phyloP scores from a whole-genome alignment of 1,284 basidiomycete genomes.

The Fomitopsis betulina region DNA sequence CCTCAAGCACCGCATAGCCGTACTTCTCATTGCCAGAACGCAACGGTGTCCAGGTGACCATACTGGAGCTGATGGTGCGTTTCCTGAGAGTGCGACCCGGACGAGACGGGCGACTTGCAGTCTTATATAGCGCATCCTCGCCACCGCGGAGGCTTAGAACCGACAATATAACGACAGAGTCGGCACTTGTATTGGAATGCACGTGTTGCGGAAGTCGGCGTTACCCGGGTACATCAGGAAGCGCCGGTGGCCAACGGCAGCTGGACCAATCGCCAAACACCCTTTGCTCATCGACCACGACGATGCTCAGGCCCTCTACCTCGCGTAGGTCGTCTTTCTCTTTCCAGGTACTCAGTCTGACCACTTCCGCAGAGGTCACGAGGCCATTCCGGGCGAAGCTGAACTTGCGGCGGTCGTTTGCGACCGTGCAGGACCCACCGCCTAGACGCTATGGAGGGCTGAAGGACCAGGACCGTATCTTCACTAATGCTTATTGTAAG shows the following conservation, averaged over 20 bases:
- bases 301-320: slow-evolving; percentile 30
- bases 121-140: too few species aligned
- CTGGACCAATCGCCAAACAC: slow-evolving; percentile 12
- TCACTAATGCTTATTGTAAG: slow-evolving; percentile 81
- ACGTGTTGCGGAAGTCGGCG: neutral
- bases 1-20: slow-evolving; percentile 17
- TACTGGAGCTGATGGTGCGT: neutral
- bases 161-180: too few species aligned
- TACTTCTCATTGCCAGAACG: slow-evolving; percentile 9
- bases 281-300: slow-evolving; percentile 24
- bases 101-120: too few species aligned
- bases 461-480: slow-evolving; percentile 92
- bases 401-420: slow-evolving; percentile 44
- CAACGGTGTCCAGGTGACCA: neutral
- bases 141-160: too few species aligned
- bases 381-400: slow-evolving; percentile 35
- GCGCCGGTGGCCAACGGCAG: neutral
- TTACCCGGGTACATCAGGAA: neutral
- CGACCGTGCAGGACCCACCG: slow-evolving; percentile 79
- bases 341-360: neutral
- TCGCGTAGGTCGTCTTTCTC: slow-evolving; percentile 17
- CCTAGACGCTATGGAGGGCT: slow-evolving; percentile 86
- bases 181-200: neutral
- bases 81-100: neutral
- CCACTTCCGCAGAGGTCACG: slow-evolving; percentile 27